phyloP scores from a whole-genome alignment of 768 basidiomycete genomes.

The Rhizopogon vesiculosus region DNA sequence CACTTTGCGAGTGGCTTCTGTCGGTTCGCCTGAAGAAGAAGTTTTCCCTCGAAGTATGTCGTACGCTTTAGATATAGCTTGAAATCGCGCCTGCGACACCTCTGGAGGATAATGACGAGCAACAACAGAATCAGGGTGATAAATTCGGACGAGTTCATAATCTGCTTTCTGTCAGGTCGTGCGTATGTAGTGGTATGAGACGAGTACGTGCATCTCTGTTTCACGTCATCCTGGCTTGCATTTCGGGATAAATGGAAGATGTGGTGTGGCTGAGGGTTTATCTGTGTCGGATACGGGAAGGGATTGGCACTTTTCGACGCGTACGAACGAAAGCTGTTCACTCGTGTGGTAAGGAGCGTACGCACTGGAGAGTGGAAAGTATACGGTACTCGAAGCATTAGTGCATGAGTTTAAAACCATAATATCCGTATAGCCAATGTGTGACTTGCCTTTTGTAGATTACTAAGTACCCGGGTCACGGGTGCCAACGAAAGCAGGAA shows the following conservation, averaged over 20 bases:
- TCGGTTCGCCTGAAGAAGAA: constrained; percentile 13
- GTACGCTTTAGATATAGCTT: constrained; percentile 65
- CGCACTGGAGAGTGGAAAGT: background rate
- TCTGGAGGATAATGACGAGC: constrained; percentile 39
- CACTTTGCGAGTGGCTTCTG: constrained; percentile 16
- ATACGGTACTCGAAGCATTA: background rate
- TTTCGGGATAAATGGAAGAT: constrained; percentile 56
- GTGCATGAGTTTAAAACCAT: no score
- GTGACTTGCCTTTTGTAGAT: no score
- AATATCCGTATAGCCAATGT: no score
- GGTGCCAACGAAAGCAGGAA: no score
- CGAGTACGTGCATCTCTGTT: constrained; percentile 39
- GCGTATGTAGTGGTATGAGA: constrained; percentile 1
- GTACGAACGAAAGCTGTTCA: constrained; percentile 9
- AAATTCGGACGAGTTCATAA: constrained; percentile 74
- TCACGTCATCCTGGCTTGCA: constrained; percentile 50
- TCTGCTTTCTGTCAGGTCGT: constrained; percentile 34
- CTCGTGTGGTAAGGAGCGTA: constrained; percentile 3
- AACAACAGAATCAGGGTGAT: constrained; percentile 67
- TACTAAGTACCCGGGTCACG: no score
- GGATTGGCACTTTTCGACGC: constrained; percentile 21
- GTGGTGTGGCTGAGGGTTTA: constrained; percentile 55
- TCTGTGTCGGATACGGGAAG: constrained; percentile 48
- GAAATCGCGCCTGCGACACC: constrained; percentile 59
- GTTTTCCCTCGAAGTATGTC: constrained; percentile 53